Base-by-base conservation (phyloP, 2,329 filamentous ascomycete genomes). In the Helotiales sp. region DNA sequence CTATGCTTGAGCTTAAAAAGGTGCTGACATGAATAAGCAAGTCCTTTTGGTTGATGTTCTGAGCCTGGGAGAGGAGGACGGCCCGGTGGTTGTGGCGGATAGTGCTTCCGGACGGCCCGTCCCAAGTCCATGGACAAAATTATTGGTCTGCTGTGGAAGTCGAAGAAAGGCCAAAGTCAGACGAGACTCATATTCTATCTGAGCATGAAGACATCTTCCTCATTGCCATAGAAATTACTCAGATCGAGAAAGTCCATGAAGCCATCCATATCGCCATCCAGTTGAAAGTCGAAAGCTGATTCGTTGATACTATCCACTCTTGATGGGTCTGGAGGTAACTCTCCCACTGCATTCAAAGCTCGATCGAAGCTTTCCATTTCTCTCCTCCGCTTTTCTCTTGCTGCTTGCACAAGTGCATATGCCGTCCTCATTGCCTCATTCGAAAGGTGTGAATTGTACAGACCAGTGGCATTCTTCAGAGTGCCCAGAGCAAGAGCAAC, bases 351-450 rank as follows among this genome's bases (percentile, higher is more conserved):
- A 5, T 57, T 40, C 10, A 67, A 51, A 9, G 52, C 44, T 27
- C 44, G 58, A 50, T 66, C 59, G 15, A 68, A 58, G 25, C 17
- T 48, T 40, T 61, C 54, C n/a, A 66, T 34, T 6, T 65, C 62
- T 47, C 53, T 54, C 2, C 44, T 57, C 49, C 40, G 59, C 27
- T 64, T 66, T 10, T 63, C 55, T 19, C 55, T 34, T 9, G 62
- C 63, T 29, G 49, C 59, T 38, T 63, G 49, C 2, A 65, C 57
- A 68, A 67, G 69, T 42, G 34, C 27, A 38, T 50, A 40, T 2
- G 64, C 61, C n/a, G 65, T 66, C 13, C 48, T 50, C 13, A 68
- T 46, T 8, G 66, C 62, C 34, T 68, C 66, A 9, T 54, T 63
- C 1, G 64, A 59, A 9, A 64, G 34, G 47, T 62, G 58, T 1